Conservation (phyloP, 192 early-diverging fungal species). For the Umbelopsis vinacea region DNA sequence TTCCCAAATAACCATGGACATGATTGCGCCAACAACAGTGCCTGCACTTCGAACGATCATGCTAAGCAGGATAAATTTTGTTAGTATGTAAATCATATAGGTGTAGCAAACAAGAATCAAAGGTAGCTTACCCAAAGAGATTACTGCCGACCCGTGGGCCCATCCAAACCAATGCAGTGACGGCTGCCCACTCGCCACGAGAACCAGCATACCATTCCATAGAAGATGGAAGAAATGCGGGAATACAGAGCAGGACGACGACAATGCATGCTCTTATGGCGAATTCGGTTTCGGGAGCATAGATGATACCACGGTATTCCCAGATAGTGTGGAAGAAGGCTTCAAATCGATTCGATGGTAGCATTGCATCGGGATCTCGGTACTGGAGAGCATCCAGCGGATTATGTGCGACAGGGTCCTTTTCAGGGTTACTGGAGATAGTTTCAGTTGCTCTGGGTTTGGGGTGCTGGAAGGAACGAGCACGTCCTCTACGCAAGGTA, state of each 20-base stretch:
- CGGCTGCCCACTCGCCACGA: slow-evolving; percentile 41
- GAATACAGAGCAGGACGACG: slow-evolving; percentile 33
- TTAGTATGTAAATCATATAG: background rate
- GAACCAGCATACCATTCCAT: slow-evolving; percentile 30
- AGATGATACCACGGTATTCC: slow-evolving; percentile 21
- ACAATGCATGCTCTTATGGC: slow-evolving; percentile 35
- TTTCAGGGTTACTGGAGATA: background rate
- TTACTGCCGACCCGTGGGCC: slow-evolving; percentile 41
- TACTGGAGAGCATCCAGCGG: slow-evolving; percentile 25
- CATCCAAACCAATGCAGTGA: slow-evolving; percentile 43
- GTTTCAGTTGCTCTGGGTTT: background rate
- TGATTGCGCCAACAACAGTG: slow-evolving; percentile 33
- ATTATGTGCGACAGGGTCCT: slow-evolving; percentile 3
- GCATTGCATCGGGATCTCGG: slow-evolving; percentile 40
- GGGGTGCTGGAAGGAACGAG: slow-evolving; percentile 9
- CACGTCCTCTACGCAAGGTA: background rate
- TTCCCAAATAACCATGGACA: slow-evolving; percentile 40
- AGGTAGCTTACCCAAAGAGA: slow-evolving; percentile 34
- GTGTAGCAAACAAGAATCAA: background rate
- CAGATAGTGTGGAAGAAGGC: slow-evolving; percentile 35
- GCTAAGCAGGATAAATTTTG: slow-evolving; percentile 1
- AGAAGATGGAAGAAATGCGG: slow-evolving; percentile 38
- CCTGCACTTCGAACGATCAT: slow-evolving; percentile 38
- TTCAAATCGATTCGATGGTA: slow-evolving; percentile 29
- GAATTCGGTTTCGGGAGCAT: slow-evolving; percentile 34